These are phyloP conservation scores for Camelina neglecta DNA, from an alignment of 345 rosid genomes.

Conservation along the genomic window DNA sequence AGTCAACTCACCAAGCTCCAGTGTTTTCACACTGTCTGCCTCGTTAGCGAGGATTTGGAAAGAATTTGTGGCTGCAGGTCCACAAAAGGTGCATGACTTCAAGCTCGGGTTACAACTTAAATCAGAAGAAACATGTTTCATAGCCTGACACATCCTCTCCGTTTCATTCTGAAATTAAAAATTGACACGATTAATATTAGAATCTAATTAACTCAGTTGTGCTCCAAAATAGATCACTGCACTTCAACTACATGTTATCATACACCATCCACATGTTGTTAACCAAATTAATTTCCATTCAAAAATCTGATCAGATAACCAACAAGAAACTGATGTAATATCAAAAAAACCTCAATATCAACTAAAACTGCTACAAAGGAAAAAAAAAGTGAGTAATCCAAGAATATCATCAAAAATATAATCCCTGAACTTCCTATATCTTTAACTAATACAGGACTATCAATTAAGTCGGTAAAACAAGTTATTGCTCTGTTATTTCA, in stretches of 20 bases:
- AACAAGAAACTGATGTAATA: slow-evolving; percentile 16
- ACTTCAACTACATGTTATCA: slow-evolving; percentile 20
- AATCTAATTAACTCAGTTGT: slow-evolving; percentile 14
- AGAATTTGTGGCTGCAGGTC: slow-evolving; percentile 55
- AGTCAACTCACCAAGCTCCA: slow-evolving; percentile 49
- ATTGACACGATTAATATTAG: slow-evolving; percentile 2
- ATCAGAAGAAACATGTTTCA: slow-evolving; percentile 54
- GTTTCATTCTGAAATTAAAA: slow-evolving; percentile 64
- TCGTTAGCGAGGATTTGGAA: slow-evolving; percentile 65
- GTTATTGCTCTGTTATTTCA: not conserved
- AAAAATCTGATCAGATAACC: slow-evolving; percentile 8
- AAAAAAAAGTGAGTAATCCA: slow-evolving; percentile 14
- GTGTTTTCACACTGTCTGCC: slow-evolving; percentile 46
- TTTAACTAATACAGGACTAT: not conserved
- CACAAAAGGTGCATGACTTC: slow-evolving; percentile 59
- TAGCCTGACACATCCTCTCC: slow-evolving; percentile 60
- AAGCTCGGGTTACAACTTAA: slow-evolving; percentile 46
- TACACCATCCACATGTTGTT: slow-evolving; percentile 8
- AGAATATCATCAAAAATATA: not conserved
- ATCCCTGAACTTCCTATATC: slow-evolving; percentile 1
- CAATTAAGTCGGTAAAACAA: not conserved
- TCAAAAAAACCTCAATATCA: slow-evolving; percentile 8
- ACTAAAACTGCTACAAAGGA: not conserved
- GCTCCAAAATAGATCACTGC: slow-evolving; percentile 27
- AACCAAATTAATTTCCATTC: slow-evolving; percentile 1